These are phyloP conservation scores for Euphorbia schlechtendalii DNA, from an alignment of 441 rosid species.

Conservation along the genomic window DNA sequence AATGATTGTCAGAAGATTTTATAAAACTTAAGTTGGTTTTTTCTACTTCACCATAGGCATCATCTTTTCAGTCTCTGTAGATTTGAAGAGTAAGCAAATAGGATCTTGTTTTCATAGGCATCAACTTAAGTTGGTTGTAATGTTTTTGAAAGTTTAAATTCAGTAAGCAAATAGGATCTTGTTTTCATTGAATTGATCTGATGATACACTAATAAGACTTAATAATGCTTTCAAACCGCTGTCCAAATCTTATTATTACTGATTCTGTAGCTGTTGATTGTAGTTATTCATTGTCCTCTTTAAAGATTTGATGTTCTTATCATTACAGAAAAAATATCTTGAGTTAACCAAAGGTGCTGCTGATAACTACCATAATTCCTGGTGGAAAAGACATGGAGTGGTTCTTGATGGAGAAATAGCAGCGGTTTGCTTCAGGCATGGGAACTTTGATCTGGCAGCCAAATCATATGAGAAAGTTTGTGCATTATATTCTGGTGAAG, in stretches of 20 bases:
- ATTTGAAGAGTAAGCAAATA: neutral
- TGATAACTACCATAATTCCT: constrained; percentile 85
- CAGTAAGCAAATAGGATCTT: neutral
- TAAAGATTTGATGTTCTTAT: constrained; percentile 22
- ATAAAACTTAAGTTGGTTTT: neutral
- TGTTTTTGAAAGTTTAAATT: neutral
- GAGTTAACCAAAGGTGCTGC: constrained; percentile 97
- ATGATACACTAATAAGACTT: neutral
- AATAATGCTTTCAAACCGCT: neutral
- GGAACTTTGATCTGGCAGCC: constrained; percentile 91
- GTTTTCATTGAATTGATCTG: neutral
- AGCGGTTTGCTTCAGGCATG: constrained; percentile 84
- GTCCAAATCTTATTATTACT: neutral
- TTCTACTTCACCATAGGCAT: neutral
- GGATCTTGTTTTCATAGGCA: too few species aligned
- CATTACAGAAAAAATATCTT: constrained; percentile 79
- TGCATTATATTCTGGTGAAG: constrained; percentile 93
- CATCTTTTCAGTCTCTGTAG: neutral
- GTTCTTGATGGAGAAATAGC: constrained; percentile 99
- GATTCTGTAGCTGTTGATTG: neutral
- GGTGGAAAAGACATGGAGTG: constrained; percentile 99
- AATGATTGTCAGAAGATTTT: neutral
- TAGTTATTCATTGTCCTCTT: constrained; percentile 5
- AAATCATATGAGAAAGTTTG: constrained; percentile 97
- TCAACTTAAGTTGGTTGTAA: too few species aligned